Conservation (phyloP, 306 rosid genomes). For the Vigna radiata region DNA sequence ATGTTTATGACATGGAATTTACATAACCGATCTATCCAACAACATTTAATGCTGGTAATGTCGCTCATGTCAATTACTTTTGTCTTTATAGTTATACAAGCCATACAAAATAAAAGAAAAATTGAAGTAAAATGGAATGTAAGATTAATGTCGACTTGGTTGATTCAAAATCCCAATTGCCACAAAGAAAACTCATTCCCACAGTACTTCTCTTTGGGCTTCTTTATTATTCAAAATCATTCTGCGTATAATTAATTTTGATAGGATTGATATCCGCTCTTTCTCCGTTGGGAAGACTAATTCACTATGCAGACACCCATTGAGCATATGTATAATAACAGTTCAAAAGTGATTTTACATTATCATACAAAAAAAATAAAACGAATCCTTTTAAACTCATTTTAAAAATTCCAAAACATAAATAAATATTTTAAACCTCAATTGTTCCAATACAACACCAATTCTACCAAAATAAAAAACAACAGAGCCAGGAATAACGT, state of each 20-base stretch:
- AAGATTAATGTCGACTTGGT: not conserved
- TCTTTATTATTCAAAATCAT: not conserved
- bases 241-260: not conserved
- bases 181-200: not conserved
- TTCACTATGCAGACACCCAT: not conserved
- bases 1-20: conserved; percentile 15
- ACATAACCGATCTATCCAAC: conserved; percentile 11
- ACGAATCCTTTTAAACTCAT: not conserved
- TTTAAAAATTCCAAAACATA: not conserved
- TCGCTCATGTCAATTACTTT: not conserved
- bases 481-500: not conserved
- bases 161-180: conserved; percentile 1
- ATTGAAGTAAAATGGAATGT: conserved; percentile 5
- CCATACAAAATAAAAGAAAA: not conserved
- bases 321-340: not conserved
- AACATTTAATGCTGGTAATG: not conserved
- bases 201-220: not conserved
- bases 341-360: not conserved
- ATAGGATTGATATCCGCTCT: not conserved
- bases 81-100: conserved; percentile 1
- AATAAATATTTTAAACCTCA: not conserved
- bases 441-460: not conserved
- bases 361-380: not conserved
- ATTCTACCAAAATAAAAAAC: not conserved
- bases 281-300: not conserved